Percentiles rank a stretch among this genome's conserved stretches.
Conservation (phyloP, 805 yeast species). For the Candida quercuum region DNA sequence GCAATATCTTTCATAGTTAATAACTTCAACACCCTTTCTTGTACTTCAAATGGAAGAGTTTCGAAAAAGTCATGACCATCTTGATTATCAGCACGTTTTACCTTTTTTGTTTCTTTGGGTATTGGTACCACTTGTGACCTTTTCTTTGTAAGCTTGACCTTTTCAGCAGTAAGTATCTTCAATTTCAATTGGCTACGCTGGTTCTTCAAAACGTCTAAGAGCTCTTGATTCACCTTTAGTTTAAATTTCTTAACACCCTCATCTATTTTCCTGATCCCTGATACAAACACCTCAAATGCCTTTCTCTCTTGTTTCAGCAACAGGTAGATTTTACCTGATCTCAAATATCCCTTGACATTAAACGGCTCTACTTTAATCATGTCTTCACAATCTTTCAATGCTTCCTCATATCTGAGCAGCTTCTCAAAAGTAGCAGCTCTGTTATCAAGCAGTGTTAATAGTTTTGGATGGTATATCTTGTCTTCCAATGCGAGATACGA, state of each 20-base stretch:
- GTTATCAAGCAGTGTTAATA: slow-evolving; percentile 17
- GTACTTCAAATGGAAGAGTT: slow-evolving; percentile 10
- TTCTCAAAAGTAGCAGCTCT: slow-evolving; percentile 21
- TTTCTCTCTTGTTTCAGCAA: slow-evolving; percentile 1
- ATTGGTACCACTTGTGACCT: slow-evolving; percentile 7
- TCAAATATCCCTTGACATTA: slow-evolving; percentile 19
- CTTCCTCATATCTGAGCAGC: slow-evolving; percentile 7
- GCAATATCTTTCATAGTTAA: slow-evolving; percentile 2
- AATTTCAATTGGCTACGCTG: slow-evolving; percentile 1
- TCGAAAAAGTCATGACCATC: slow-evolving; percentile 2
- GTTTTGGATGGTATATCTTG: slow-evolving; percentile 16
- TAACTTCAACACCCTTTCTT: slow-evolving; percentile 2
- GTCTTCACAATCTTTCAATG: slow-evolving; percentile 15
- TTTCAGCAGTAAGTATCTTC: background rate
- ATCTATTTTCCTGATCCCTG: slow-evolving; percentile 11
- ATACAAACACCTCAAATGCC: slow-evolving; percentile 7
- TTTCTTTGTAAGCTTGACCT: background rate
- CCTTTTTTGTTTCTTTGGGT: slow-evolving; percentile 2
- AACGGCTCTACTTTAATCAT: slow-evolving; percentile 20
- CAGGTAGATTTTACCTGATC: slow-evolving; percentile 13
- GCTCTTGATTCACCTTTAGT: slow-evolving; percentile 10
- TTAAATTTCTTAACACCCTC: slow-evolving; percentile 9
- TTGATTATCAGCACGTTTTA: background rate
- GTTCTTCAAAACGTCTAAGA: slow-evolving; percentile 7
- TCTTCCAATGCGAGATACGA: slow-evolving; percentile 7